Evolutionary conservation across 2,329 filamentous ascomycete species (phyloP).

Genomic region (Hymenoscyphus fraxineus): DNA sequence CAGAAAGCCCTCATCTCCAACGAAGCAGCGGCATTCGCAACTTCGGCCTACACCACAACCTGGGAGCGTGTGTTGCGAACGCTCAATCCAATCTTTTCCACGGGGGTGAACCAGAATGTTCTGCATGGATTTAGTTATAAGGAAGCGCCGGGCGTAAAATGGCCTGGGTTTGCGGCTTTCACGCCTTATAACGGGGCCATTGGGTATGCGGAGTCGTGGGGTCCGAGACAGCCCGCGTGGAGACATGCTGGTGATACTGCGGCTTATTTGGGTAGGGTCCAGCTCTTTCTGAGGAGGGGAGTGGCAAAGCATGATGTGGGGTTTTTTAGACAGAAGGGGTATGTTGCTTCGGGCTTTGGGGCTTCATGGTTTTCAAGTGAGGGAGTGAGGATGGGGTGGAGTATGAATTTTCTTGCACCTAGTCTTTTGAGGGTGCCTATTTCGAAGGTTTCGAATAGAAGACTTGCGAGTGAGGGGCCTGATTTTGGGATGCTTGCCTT

Average conservation of each 20-base stretch:
- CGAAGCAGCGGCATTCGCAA: conserved; percentile 8
- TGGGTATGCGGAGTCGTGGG: conserved; percentile 7
- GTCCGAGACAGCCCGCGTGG: conserved; percentile 6
- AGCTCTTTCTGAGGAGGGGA: neutral
- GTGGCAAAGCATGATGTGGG: conserved; percentile 7
- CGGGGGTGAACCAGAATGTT: conserved; percentile 7
- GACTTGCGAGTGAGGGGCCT: conserved; percentile 5
- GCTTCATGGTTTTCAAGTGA: conserved; percentile 3
- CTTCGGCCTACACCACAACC: conserved; percentile 3
- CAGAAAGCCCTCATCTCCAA: conserved; percentile 6
- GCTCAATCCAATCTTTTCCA: conserved; percentile 2
- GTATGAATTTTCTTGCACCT: conserved; percentile 6
- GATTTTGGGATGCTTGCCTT: conserved; percentile 5
- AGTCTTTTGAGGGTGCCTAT: conserved; percentile 3
- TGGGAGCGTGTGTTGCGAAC: conserved; percentile 6
- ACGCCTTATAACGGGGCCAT: conserved; percentile 3
- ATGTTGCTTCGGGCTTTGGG: conserved; percentile 8
- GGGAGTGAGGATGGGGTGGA: conserved; percentile 5
- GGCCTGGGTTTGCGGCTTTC: conserved; percentile 9
- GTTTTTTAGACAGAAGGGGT: conserved; percentile 6
- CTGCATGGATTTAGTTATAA: conserved; percentile 6
- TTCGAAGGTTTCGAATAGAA: neutral
- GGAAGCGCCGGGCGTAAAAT: neutral
- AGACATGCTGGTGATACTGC: conserved; percentile 4
- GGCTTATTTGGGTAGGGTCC: conserved; percentile 1